These are phyloP conservation scores for Xylariaceae sp. DNA, from an alignment of 2,329 filamentous ascomycete species.

Conservation along the genomic window DNA sequence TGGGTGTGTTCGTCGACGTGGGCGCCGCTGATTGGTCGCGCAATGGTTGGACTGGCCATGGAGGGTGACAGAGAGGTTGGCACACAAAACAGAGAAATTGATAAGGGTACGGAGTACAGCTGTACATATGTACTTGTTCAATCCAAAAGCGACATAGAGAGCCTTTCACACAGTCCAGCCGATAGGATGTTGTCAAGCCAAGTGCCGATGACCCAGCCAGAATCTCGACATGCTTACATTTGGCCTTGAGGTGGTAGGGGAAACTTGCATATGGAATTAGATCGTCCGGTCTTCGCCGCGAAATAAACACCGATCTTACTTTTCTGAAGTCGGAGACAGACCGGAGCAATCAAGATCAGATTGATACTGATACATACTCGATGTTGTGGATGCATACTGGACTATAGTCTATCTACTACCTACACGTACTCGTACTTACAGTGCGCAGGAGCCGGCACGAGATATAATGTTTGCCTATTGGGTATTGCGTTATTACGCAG, in stretches of 20 bases:
- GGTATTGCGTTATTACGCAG: conserved; percentile 16
- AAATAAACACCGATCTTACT: conserved; percentile 23
- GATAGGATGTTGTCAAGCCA: conserved; percentile 28
- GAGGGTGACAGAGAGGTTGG: conserved; percentile 42
- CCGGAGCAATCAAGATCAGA: conserved; percentile 12
- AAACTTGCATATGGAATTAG: conserved; percentile 16
- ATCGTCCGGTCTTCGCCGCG: conserved; percentile 25
- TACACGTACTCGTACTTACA: neutral
- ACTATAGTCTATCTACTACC: neutral
- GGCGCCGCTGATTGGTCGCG: conserved; percentile 42
- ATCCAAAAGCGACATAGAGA: conserved; percentile 26
- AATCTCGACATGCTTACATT: conserved; percentile 8
- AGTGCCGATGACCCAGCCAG: conserved; percentile 33
- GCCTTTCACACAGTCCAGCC: conserved; percentile 25
- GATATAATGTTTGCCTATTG: too few relatives aligned
- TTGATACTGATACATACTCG: too few relatives aligned
- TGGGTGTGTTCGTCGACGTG: conserved; percentile 43
- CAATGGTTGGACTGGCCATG: conserved; percentile 33
- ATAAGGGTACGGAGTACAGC: conserved; percentile 27
- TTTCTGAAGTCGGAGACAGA: conserved; percentile 26
- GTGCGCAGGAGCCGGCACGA: too few relatives aligned
- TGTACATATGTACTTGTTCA: conserved; percentile 1
- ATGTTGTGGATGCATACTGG: conserved; percentile 1
- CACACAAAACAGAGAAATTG: conserved; percentile 33
- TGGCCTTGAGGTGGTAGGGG: conserved; percentile 17